A percentile compares a stretch with the other conserved stretches of the same genome.
phyloP scores from a whole-genome alignment of 208 protist genomes.

The Trypanosoma melophagium region DNA sequence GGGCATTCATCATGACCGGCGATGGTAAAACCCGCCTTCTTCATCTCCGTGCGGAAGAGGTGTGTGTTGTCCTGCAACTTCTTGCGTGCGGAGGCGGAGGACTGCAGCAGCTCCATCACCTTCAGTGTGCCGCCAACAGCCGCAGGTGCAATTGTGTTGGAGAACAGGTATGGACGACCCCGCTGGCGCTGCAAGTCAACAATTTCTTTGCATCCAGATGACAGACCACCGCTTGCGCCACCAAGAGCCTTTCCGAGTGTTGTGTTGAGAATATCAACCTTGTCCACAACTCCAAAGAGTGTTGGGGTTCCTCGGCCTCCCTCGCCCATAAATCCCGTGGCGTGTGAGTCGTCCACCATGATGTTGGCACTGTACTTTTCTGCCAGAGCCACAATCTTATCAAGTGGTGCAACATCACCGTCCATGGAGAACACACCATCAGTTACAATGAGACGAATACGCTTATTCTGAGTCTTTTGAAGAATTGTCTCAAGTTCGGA shows the following conservation, averaged over 20 bases:
- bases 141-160: constrained; percentile 80
- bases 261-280: constrained; percentile 78
- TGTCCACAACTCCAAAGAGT: constrained; percentile 51
- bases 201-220: constrained; percentile 54
- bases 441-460: constrained; percentile 80
- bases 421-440: constrained; percentile 89
- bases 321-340: constrained; percentile 78
- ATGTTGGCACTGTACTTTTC: constrained; percentile 74
- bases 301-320: constrained; percentile 66
- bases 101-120: constrained; percentile 56
- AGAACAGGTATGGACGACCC: constrained; percentile 89
- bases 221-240: constrained; percentile 57
- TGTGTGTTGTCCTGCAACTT: constrained; percentile 62
- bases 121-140: constrained; percentile 71
- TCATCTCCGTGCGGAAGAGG: constrained; percentile 71
- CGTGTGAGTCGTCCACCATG: constrained; percentile 85
- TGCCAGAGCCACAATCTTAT: constrained; percentile 70
- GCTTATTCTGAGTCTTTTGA: constrained; percentile 38
- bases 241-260: constrained; percentile 84
- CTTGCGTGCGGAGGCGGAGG: constrained; percentile 27
- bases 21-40: constrained; percentile 56
- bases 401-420: constrained; percentile 83
- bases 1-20: constrained; percentile 65
- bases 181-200: constrained; percentile 80
- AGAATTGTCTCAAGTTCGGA: constrained; percentile 71